Evolutionary conservation across 2,329 filamentous ascomycete species (phyloP).

Genomic region (Ophiosphaerella herpotricha): DNA sequence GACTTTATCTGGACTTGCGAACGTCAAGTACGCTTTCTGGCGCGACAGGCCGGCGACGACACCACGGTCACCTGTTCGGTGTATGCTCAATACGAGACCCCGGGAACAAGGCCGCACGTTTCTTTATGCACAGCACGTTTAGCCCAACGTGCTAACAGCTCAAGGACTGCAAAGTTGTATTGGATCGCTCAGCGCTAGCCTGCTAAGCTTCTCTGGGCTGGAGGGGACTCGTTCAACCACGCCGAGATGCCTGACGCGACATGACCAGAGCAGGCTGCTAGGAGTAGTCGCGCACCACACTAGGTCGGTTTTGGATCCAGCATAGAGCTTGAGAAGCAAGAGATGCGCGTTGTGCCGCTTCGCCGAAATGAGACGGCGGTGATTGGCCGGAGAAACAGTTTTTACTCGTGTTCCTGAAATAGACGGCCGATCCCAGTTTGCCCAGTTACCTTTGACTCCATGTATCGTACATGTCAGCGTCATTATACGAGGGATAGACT

Average conservation of each 20-base stretch:
- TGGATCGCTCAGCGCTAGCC: slow-evolving; percentile 9
- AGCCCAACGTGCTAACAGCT: slow-evolving; percentile 9
- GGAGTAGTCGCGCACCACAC: neutral
- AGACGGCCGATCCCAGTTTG: slow-evolving; percentile 1
- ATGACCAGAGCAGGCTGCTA: too few relatives aligned
- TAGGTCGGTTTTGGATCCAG: neutral
- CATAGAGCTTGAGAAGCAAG: neutral
- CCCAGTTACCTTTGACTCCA: neutral
- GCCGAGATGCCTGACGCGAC: too few relatives aligned
- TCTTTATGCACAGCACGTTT: neutral
- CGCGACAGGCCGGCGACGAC: slow-evolving; percentile 1
- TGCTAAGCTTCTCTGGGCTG: neutral
- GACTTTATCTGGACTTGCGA: slow-evolving; percentile 15
- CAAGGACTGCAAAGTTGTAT: slow-evolving; percentile 22
- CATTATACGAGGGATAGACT: neutral
- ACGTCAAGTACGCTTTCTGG: neutral
- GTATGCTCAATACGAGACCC: slow-evolving; percentile 15
- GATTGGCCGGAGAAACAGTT: slow-evolving; percentile 1
- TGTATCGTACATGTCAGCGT: neutral
- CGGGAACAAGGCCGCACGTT: slow-evolving; percentile 6
- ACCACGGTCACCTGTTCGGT: slow-evolving; percentile 14
- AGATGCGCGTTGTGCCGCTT: neutral
- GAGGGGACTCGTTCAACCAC: neutral
- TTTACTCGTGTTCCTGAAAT: slow-evolving; percentile 5
- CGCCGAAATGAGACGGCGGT: neutral